Conservation (phyloP, 306 rosid genomes). For the Castanopsis chinensis region DNA sequence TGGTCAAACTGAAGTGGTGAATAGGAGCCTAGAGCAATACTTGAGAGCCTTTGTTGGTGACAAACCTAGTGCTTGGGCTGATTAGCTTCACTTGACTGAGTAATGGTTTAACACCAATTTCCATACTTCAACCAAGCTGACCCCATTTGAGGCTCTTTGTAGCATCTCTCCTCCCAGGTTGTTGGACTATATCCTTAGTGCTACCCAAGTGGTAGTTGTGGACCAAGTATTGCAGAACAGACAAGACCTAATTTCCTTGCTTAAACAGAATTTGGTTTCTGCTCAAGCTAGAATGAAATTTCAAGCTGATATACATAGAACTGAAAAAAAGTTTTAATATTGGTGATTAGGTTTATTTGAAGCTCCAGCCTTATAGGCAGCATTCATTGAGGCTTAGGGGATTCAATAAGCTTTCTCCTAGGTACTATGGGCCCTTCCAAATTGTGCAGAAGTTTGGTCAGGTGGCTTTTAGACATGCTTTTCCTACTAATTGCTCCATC, state of each 20-base stretch:
- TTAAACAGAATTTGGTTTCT: too few species aligned
- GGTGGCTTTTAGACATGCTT: not conserved
- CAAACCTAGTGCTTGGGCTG: not conserved
- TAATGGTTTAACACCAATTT: not conserved
- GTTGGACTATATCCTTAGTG: accelerated
- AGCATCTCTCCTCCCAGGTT: not conserved
- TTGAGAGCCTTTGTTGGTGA: not conserved
- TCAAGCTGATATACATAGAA: not conserved
- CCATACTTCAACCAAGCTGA: not conserved
- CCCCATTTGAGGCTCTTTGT: not conserved
- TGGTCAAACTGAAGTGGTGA: not conserved
- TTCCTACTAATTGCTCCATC: not conserved
- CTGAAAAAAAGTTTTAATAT: not conserved
- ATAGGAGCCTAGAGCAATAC: not conserved
- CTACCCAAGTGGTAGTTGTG: accelerated
- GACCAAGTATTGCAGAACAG: not conserved
- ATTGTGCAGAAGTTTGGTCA: not conserved
- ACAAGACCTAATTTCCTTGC: too few species aligned
- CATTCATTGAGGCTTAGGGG: not conserved
- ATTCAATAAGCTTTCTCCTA: not conserved
- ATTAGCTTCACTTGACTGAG: not conserved
- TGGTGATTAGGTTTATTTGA: not conserved
- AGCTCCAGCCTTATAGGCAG: not conserved
- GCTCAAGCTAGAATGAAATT: not conserved
- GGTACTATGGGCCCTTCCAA: not conserved